A percentile compares a stretch with the other conserved stretches of the same genome.
phyloP scores from a whole-genome alignment of 331 rosid species.

The Phaseolus coccineus region DNA sequence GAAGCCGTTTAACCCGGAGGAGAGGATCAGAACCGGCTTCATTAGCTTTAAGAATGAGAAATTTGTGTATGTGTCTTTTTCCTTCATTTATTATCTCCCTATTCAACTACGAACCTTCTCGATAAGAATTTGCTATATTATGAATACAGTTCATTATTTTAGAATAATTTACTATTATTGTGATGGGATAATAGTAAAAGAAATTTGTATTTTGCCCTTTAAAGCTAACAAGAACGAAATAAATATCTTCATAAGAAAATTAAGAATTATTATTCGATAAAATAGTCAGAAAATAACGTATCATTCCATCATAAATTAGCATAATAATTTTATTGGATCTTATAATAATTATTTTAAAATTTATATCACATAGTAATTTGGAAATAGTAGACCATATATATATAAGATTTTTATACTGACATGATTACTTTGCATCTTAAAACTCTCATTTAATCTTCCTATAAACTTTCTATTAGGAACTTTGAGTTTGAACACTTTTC shows the following conservation, averaged over 20 bases:
- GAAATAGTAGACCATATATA: too few species aligned
- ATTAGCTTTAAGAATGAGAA: slow-evolving; percentile 75
- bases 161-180: not conserved
- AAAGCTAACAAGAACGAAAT: not conserved
- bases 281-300: too few species aligned
- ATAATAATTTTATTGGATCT: too few species aligned
- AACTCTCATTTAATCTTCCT: not conserved
- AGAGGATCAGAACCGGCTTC: slow-evolving; percentile 83
- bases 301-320: too few species aligned
- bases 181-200: not conserved
- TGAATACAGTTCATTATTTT: not conserved
- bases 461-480: not conserved
- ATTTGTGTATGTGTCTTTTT: slow-evolving; percentile 60
- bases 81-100: not conserved
- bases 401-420: too few species aligned
- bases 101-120: not conserved
- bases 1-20: slow-evolving; percentile 61
- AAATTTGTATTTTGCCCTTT: not conserved
- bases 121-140: not conserved
- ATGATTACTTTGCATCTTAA: too few species aligned
- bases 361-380: too few species aligned
- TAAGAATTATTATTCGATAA: too few species aligned
- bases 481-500: not conserved
- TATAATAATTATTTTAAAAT: too few species aligned
- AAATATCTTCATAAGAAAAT: not conserved